A percentile compares a stretch with the other conserved stretches of the same genome.
Evolutionary conservation across 495 filamentous ascomycete genomes (phyloP).

Genomic region (Penicillium bovifimosum): DNA sequence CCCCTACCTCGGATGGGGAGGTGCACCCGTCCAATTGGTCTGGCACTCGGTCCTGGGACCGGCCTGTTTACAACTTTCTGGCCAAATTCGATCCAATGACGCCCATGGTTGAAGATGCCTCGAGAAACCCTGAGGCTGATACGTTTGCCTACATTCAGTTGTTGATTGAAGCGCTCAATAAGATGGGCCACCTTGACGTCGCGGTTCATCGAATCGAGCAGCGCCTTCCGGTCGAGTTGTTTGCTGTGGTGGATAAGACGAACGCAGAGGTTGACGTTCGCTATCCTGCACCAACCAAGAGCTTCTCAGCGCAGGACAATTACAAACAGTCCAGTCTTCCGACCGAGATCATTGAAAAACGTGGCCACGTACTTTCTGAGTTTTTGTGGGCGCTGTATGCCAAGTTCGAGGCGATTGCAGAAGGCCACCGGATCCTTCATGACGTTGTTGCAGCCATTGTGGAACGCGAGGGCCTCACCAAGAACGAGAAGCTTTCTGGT

Average conservation of each 20-base stretch:
- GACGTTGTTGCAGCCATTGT: conserved; percentile 81
- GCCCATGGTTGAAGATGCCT: conserved; percentile 75
- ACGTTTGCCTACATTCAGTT: conserved; percentile 90
- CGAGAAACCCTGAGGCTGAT: conserved; percentile 89
- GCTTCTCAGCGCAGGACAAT: conserved; percentile 44
- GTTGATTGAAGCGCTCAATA: conserved; percentile 82
- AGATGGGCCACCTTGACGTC: conserved; percentile 74
- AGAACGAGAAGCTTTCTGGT: conserved; percentile 54
- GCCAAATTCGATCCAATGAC: conserved; percentile 68
- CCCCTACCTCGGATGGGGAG: conserved; percentile 44
- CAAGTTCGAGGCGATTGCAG: conserved; percentile 93
- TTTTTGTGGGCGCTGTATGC: conserved; percentile 88
- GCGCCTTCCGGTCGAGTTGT: conserved; percentile 87
- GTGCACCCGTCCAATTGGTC: conserved; percentile 40
- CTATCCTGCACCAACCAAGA: conserved; percentile 66
- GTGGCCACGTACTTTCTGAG: conserved; percentile 79
- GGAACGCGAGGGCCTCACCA: conserved; percentile 61
- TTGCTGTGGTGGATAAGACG: conserved; percentile 88
- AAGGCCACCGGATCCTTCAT: conserved; percentile 89
- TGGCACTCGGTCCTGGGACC: conserved; percentile 40
- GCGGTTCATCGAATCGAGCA: conserved; percentile 89
- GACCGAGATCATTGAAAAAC: conserved; percentile 61
- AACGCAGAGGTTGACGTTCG: conserved; percentile 89
- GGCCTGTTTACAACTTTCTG: conserved; percentile 72
- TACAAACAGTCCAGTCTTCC: conserved; percentile 49